Evolutionary conservation across 148 eudicot genomes (phyloP).

Genomic region (Oxyria digyna): DNA sequence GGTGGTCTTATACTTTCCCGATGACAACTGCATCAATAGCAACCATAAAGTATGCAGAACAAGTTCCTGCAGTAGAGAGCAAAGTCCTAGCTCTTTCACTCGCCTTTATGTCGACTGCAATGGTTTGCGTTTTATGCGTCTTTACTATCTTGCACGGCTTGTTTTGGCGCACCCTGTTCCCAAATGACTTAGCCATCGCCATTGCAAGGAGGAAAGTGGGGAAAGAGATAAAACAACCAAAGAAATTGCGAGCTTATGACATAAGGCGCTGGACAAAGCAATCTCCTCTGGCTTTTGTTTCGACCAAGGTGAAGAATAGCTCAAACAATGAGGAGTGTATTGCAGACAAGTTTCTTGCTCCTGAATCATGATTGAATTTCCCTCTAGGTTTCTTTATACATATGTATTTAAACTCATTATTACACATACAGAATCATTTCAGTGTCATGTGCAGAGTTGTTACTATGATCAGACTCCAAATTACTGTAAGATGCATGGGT

Average conservation of each 20-base stretch:
- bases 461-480: no score
- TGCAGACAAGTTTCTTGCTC: neutral
- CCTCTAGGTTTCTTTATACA: neutral
- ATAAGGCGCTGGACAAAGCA: constrained; percentile 82
- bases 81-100: constrained; percentile 55
- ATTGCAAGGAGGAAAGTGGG: constrained; percentile 46
- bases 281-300: constrained; percentile 50
- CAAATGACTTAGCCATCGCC: constrained; percentile 95
- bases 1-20: constrained; percentile 99
- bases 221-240: constrained; percentile 38
- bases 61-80: constrained; percentile 44
- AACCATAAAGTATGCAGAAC: constrained; percentile 79
- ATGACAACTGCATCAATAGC: constrained; percentile 94
- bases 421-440: neutral
- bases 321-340: neutral
- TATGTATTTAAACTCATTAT: neutral
- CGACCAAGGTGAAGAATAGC: constrained; percentile 17
- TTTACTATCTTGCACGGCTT: constrained; percentile 83
- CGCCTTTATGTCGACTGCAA: constrained; percentile 72
- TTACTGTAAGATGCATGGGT: no score
- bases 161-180: constrained; percentile 73
- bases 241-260: constrained; percentile 29
- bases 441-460: no score
- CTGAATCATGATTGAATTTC: neutral
- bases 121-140: constrained; percentile 55